phyloP scores from a whole-genome alignment of 495 filamentous ascomycete species.

The Copromyces sp. region DNA sequence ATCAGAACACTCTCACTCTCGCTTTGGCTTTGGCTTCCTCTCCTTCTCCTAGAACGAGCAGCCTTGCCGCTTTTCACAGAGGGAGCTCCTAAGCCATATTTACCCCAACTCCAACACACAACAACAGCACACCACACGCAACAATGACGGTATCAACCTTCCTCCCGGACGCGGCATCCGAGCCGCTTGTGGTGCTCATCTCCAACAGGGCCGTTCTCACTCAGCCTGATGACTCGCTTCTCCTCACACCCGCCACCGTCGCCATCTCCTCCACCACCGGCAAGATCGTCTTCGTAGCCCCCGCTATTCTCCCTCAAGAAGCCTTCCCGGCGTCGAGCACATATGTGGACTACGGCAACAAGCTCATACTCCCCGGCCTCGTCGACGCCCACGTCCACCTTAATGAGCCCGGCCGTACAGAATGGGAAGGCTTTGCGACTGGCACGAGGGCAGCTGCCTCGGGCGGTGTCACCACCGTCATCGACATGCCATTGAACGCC shows the following conservation, averaged over 20 bases:
- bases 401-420: conserved; percentile 92
- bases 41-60: background rate
- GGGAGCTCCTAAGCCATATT: background rate
- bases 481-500: conserved; percentile 97
- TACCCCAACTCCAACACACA: background rate
- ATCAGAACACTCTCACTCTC: background rate
- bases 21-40: conserved; percentile 1
- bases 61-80: background rate
- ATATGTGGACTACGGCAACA: conserved; percentile 81
- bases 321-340: conserved; percentile 61
- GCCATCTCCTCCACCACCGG: conserved; percentile 68
- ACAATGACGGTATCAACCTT: conserved; percentile 16
- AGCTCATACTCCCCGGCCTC: conserved; percentile 78
- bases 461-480: conserved; percentile 93
- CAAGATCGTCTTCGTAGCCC: conserved; percentile 72
- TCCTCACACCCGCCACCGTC: conserved; percentile 57
- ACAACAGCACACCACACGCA: background rate
- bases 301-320: conserved; percentile 56
- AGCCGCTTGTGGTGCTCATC: conserved; percentile 52
- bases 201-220: conserved; percentile 77
- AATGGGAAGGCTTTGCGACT: conserved; percentile 97
- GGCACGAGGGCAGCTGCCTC: conserved; percentile 90
- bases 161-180: conserved; percentile 5
- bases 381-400: conserved; percentile 97
- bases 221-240: conserved; percentile 44